Evolutionary conservation across 805 yeast species (phyloP).

Genomic region (Candida succiphila): DNA sequence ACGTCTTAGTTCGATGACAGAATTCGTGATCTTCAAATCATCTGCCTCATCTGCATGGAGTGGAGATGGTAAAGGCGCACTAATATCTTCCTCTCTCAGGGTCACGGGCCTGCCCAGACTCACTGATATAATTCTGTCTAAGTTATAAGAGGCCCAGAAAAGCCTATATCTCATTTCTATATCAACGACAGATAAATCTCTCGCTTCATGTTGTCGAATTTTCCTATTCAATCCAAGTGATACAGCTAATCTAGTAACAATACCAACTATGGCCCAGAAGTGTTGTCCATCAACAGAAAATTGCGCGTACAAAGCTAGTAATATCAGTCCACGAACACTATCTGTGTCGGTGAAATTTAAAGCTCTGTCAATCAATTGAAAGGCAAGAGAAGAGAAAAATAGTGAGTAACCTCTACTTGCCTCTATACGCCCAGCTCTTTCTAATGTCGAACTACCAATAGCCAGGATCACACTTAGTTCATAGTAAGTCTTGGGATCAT

Average conservation of each 20-base stretch:
- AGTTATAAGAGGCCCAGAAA: constrained; percentile 19
- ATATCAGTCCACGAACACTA: constrained; percentile 27
- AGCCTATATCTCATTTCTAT: constrained; percentile 32
- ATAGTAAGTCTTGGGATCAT: constrained; percentile 25
- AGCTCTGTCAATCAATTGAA: constrained; percentile 27
- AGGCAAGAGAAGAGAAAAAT: constrained; percentile 30
- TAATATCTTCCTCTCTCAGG: constrained; percentile 18
- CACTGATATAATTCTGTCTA: constrained; percentile 18
- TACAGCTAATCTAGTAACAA: constrained; percentile 32
- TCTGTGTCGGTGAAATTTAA: constrained; percentile 29
- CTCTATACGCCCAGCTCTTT: constrained; percentile 27
- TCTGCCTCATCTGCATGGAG: constrained; percentile 30
- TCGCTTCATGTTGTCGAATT: constrained; percentile 17
- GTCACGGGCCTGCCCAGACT: constrained; percentile 18
- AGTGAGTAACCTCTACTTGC: constrained; percentile 28
- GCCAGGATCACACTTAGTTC: constrained; percentile 44
- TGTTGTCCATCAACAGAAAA: constrained; percentile 39
- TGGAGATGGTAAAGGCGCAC: constrained; percentile 21
- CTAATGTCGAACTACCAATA: constrained; percentile 40
- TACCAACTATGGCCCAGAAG: constrained; percentile 44
- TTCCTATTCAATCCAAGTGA: constrained; percentile 37
- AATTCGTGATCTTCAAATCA: constrained; percentile 28
- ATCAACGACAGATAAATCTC: constrained; percentile 21
- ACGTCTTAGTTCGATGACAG: constrained; percentile 32
- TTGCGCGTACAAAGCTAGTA: constrained; percentile 39